These are phyloP conservation scores for Grifola frondosa DNA, from an alignment of 1,284 basidiomycete genomes.

Conservation along the genomic window DNA sequence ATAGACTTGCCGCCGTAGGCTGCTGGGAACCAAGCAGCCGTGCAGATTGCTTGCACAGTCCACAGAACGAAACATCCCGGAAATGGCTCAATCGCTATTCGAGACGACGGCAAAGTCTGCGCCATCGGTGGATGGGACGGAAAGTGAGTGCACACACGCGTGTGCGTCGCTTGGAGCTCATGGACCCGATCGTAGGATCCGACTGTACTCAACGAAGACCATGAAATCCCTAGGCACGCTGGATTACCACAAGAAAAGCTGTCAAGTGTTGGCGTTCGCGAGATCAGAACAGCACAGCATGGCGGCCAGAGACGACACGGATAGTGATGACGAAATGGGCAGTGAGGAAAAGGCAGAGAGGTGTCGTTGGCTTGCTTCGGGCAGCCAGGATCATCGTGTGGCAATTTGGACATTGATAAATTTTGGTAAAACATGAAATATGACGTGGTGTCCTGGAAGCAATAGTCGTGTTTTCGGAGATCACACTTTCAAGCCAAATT, in stretches of 20 bases:
- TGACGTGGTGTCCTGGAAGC: not conserved
- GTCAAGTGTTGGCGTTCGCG: slow-evolving; percentile 73
- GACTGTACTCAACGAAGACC: slow-evolving; percentile 74
- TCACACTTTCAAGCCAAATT: too few relatives aligned
- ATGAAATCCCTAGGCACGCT: slow-evolving; percentile 81
- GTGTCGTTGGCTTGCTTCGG: slow-evolving; percentile 68
- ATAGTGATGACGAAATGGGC: slow-evolving; percentile 52
- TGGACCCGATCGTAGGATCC: slow-evolving; percentile 55
- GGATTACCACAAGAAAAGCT: slow-evolving; percentile 73
- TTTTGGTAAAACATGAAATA: slow-evolving; percentile 46
- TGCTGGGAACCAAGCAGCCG: slow-evolving; percentile 15
- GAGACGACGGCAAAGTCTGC: slow-evolving; percentile 73
- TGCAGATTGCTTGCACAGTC: slow-evolving; percentile 25
- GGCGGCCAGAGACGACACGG: slow-evolving; percentile 36
- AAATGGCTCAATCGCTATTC: slow-evolving; percentile 71
- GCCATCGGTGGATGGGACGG: slow-evolving; percentile 91
- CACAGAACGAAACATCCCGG: slow-evolving; percentile 78
- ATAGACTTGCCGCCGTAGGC: not conserved
- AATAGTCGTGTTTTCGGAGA: too few relatives aligned
- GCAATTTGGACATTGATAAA: slow-evolving; percentile 78
- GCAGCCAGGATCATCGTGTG: slow-evolving; percentile 73
- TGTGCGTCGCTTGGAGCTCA: not conserved
- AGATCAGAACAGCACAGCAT: slow-evolving; percentile 20
- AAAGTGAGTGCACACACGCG: slow-evolving; percentile 48
- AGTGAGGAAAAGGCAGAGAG: slow-evolving; percentile 51